phyloP scores from a whole-genome alignment of 2,329 filamentous ascomycete genomes.

The Botrytis byssoidea region DNA sequence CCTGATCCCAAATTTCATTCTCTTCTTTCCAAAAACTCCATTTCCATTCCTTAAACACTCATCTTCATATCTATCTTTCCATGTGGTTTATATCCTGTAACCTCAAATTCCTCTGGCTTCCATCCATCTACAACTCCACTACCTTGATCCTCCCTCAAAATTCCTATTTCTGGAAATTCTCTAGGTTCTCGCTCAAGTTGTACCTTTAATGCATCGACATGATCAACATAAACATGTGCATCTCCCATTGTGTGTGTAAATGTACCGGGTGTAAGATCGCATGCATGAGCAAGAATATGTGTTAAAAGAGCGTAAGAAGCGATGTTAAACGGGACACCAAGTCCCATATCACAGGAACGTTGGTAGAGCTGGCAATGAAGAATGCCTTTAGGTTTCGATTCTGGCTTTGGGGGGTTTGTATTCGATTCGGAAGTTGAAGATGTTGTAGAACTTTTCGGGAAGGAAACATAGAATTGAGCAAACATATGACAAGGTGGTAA shows the following conservation, averaged over 20 bases:
- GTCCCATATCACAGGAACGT: constrained; percentile 92
- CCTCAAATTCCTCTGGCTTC: constrained; percentile 81
- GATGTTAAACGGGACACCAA: constrained; percentile 95
- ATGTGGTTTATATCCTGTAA: constrained; percentile 87
- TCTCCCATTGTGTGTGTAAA: constrained; percentile 97
- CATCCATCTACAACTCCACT: constrained; percentile 76
- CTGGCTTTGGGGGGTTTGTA: not conserved
- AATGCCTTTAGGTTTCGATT: constrained; percentile 53
- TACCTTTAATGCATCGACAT: constrained; percentile 79
- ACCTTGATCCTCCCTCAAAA: constrained; percentile 64
- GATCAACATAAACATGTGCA: constrained; percentile 93
- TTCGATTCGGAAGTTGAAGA: not conserved
- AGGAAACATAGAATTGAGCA: constrained; percentile 71
- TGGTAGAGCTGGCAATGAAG: constrained; percentile 91
- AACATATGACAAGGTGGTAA: constrained; percentile 97
- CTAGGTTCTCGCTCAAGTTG: constrained; percentile 80
- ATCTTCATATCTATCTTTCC: constrained; percentile 97
- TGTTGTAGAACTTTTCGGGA: constrained; percentile 23
- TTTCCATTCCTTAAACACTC: constrained; percentile 59
- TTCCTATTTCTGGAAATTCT: constrained; percentile 75
- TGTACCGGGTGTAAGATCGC: constrained; percentile 78
- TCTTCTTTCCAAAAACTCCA: not conserved
- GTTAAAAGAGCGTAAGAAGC: constrained; percentile 90
- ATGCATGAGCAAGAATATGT: constrained; percentile 90
- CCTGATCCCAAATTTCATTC: not conserved